Conservation (phyloP, 257 asterid genomes). For the Asclepias syriaca region DNA sequence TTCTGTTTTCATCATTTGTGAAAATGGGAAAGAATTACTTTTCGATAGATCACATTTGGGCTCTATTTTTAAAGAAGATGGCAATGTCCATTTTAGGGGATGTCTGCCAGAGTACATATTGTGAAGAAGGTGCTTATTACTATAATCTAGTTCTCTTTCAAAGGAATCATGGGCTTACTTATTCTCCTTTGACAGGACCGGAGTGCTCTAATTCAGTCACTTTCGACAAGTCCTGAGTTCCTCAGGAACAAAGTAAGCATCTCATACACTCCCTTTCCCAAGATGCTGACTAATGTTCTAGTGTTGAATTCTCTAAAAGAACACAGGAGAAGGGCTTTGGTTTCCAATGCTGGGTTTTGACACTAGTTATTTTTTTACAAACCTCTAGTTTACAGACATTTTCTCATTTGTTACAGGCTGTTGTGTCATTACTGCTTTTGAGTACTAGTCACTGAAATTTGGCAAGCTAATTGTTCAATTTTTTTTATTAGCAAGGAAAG, state of each 20-base stretch:
- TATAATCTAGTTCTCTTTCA: background rate
- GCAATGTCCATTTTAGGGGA: background rate
- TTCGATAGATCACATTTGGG: background rate
- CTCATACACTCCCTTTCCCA: background rate
- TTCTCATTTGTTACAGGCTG: background rate
- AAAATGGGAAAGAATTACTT: background rate
- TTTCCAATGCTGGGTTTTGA: background rate
- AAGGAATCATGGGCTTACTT: background rate
- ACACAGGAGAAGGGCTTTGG: background rate
- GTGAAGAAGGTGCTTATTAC: background rate
- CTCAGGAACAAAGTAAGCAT: constrained; percentile 69
- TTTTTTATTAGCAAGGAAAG: background rate
- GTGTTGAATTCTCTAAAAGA: background rate
- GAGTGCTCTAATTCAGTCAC: constrained; percentile 71
- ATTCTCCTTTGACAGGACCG: constrained; percentile 55
- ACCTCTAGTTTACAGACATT: background rate
- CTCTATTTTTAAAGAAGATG: background rate
- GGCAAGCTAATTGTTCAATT: background rate
- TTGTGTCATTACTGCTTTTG: background rate
- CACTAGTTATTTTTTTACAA: background rate
- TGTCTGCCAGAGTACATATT: background rate
- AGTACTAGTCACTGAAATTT: background rate
- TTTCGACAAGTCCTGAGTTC: constrained; percentile 91
- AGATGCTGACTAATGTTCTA: background rate
- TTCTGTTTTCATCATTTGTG: background rate